A percentile compares a stretch with the other conserved stretches of the same genome.
Conservation (phyloP, 176 grass and related monocot genomes). For the Cenchrus purpureus region DNA sequence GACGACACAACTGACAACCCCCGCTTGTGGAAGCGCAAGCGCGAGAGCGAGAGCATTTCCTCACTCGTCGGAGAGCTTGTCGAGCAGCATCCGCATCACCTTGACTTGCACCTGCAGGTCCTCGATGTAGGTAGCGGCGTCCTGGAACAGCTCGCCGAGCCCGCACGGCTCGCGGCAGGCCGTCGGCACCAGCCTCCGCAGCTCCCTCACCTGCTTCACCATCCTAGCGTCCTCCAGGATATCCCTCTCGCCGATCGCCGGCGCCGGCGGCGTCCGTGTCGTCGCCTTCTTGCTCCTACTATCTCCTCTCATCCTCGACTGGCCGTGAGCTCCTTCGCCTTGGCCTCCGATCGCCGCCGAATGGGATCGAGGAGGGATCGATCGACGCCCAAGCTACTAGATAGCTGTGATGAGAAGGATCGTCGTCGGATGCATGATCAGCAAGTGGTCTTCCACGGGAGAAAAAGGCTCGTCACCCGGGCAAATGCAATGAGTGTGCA, state of each 20-base stretch:
- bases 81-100: constrained; percentile 59
- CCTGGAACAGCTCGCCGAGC: constrained; percentile 55
- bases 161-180: constrained; percentile 40
- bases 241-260: constrained; percentile 33
- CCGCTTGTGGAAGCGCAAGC: not conserved
- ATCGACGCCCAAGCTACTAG: no score
- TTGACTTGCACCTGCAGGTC: constrained; percentile 49
- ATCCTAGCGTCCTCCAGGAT: constrained; percentile 36
- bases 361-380: no score
- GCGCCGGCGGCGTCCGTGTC: not conserved
- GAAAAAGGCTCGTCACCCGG: constrained; percentile 9
- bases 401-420: no score
- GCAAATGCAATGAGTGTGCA: constrained; percentile 14
- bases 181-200: constrained; percentile 56
- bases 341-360: not conserved
- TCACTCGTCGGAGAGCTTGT: constrained; percentile 53
- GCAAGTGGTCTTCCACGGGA: constrained; percentile 7
- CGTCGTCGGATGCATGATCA: no score
- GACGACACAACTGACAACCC: not conserved
- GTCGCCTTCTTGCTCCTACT: not conserved
- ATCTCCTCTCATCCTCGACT: constrained; percentile 34
- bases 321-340: not conserved
- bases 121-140: constrained; percentile 51
- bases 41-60: not conserved
- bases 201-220: constrained; percentile 53